These are phyloP conservation scores for Cardamine occulta DNA, from an alignment of 345 rosid genomes.

Conservation along the genomic window DNA sequence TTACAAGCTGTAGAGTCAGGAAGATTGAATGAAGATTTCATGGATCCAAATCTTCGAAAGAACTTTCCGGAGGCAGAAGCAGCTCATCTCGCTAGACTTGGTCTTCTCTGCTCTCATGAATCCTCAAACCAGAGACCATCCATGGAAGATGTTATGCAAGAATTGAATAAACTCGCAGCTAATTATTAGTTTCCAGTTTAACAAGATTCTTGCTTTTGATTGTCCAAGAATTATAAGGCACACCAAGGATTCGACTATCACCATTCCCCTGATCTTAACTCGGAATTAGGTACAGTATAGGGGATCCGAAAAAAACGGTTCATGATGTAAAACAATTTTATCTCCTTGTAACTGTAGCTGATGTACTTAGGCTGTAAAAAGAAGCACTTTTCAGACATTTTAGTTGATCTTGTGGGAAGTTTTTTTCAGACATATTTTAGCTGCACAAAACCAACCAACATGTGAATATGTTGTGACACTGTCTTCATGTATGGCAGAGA, in stretches of 20 bases:
- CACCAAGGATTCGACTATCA: constrained; percentile 14
- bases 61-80: constrained; percentile 67
- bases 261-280: constrained; percentile 38
- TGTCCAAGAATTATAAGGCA: constrained; percentile 41
- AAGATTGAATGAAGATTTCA: constrained; percentile 53
- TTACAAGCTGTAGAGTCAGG: constrained; percentile 62
- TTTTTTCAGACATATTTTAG: constrained; percentile 5
- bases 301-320: constrained; percentile 1
- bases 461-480: constrained; percentile 18
- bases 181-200: constrained; percentile 36
- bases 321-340: constrained; percentile 33
- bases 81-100: constrained; percentile 58
- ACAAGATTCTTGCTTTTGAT: constrained; percentile 37
- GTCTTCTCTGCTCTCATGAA: constrained; percentile 74
- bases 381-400: constrained; percentile 21
- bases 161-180: constrained; percentile 49
- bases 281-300: constrained; percentile 32
- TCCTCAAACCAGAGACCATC: constrained; percentile 72
- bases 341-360: constrained; percentile 40
- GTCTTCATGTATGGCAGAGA: constrained; percentile 26
- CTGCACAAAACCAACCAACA: constrained; percentile 17
- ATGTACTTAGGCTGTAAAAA: constrained; percentile 43
- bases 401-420: constrained; percentile 23
- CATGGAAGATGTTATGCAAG: constrained; percentile 70
- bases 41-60: constrained; percentile 71